Evolutionary conservation across 148 eudicot genomes (phyloP).

Genomic region (Gaultheria prostrata): DNA sequence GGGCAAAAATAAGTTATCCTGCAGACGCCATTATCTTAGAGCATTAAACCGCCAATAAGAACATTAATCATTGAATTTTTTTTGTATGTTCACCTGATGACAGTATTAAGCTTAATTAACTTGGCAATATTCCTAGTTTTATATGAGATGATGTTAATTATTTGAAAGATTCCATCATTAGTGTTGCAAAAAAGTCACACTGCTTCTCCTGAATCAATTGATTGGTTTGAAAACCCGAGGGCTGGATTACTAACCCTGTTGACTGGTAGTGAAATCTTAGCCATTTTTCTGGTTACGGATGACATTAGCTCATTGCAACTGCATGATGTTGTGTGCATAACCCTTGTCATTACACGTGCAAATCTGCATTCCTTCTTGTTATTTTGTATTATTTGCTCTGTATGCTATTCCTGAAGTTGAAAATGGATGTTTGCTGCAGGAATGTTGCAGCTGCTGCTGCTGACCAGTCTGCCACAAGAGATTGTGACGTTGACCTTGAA

Average conservation of each 20-base stretch:
- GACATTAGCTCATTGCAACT: neutral
- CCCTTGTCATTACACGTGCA: neutral
- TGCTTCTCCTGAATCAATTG: neutral
- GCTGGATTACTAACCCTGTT: slow-evolving; percentile 9
- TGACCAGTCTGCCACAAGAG: slow-evolving; percentile 22
- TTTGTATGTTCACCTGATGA: neutral
- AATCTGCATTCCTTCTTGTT: neutral
- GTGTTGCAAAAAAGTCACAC: neutral
- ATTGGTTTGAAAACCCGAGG: neutral
- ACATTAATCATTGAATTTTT: neutral
- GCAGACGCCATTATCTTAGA: neutral
- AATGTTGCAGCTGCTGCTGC: slow-evolving; percentile 22
- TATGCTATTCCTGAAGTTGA: slow-evolving; percentile 13
- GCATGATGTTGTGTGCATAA: neutral
- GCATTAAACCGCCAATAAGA: neutral
- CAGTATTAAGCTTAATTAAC: neutral
- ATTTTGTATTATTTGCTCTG: neutral
- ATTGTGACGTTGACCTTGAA: slow-evolving; percentile 20
- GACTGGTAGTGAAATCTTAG: neutral
- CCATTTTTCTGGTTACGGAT: neutral
- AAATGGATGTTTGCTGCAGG: slow-evolving; percentile 40
- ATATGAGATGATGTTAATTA: neutral
- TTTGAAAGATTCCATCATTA: neutral
- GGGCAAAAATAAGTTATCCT: neutral
- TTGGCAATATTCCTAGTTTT: neutral